A percentile compares a stretch with the other conserved stretches of the same genome.
phyloP scores from a whole-genome alignment of 495 filamentous ascomycete species.

The Lasiosphaeriaceae sp. region DNA sequence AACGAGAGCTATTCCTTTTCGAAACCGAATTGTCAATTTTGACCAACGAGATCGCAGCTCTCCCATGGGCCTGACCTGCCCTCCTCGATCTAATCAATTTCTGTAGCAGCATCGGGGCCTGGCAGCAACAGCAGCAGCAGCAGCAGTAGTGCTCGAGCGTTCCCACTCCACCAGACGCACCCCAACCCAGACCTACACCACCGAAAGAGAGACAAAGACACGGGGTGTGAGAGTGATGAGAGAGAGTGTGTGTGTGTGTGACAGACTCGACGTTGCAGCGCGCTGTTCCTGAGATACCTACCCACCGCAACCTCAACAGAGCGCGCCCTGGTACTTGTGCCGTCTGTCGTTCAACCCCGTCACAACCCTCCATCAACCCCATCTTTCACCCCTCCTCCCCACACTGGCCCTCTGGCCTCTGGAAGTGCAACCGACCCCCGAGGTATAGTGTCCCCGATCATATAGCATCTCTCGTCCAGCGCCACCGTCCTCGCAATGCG shows the following conservation, averaged over 20 bases:
- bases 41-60: slow-evolving; percentile 12
- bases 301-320: slow-evolving; percentile 1
- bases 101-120: slow-evolving; percentile 6
- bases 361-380: neutral
- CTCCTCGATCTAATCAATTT: slow-evolving; percentile 16
- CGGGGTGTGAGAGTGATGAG: neutral
- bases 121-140: neutral
- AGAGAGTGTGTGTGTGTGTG: too few relatives aligned
- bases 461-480: slow-evolving; percentile 19
- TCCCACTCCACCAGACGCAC: slow-evolving; percentile 14
- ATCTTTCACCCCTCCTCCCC: slow-evolving; percentile 4
- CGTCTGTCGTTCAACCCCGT: slow-evolving; percentile 6
- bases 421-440: slow-evolving; percentile 7
- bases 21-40: neutral
- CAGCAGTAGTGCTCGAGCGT: slow-evolving; percentile 17
- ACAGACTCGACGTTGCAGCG: slow-evolving; percentile 18
- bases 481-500: slow-evolving; percentile 15
- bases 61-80: slow-evolving; percentile 6
- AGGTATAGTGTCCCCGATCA: slow-evolving; percentile 18
- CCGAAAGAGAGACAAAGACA: neutral
- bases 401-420: slow-evolving; percentile 7
- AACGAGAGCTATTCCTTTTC: slow-evolving; percentile 9
- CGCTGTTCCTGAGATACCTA: slow-evolving; percentile 9
- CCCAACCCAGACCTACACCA: slow-evolving; percentile 6
- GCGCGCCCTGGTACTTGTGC: slow-evolving; percentile 5